phyloP scores from a whole-genome alignment of 1,139 yeast species.

The Saccharomyces pastorianus region DNA sequence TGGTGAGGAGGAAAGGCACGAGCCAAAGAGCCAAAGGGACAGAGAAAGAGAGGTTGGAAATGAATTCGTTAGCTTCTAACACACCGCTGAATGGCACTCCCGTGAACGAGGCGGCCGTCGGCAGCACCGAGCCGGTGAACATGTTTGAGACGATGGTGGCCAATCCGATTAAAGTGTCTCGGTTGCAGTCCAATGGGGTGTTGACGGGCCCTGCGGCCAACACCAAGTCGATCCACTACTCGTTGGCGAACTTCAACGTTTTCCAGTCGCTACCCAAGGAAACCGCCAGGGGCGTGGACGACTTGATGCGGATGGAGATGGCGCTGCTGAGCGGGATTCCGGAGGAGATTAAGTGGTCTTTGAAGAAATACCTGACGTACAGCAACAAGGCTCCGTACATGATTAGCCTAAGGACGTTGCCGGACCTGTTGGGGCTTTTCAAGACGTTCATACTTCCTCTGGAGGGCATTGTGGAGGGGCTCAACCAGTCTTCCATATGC shows the following conservation, averaged over 20 bases:
- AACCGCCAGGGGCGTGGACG: slow-evolving; percentile 43
- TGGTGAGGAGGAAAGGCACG: too few relatives aligned
- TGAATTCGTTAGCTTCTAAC: neutral
- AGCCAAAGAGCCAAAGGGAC: neutral
- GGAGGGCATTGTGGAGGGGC: slow-evolving; percentile 20
- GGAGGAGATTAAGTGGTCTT: slow-evolving; percentile 51
- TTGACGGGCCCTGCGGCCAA: slow-evolving; percentile 7
- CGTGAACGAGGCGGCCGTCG: neutral
- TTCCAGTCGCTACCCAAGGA: slow-evolving; percentile 30
- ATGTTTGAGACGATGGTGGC: slow-evolving; percentile 24
- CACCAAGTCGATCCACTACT: slow-evolving; percentile 23
- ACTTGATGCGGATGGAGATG: slow-evolving; percentile 49
- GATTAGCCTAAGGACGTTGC: slow-evolving; percentile 25
- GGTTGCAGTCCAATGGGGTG: slow-evolving; percentile 27
- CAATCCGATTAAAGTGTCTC: slow-evolving; percentile 24
- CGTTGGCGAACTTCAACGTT: slow-evolving; percentile 26
- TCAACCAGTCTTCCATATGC: slow-evolving; percentile 21
- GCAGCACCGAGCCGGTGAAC: slow-evolving; percentile 6
- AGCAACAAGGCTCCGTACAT: slow-evolving; percentile 32
- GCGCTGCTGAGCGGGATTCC: slow-evolving; percentile 47
- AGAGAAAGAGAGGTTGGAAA: neutral
- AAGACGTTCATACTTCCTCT: slow-evolving; percentile 18
- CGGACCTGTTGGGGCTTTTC: slow-evolving; percentile 25
- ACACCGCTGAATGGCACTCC: slow-evolving; percentile 1
- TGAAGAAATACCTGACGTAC: slow-evolving; percentile 35